Conservation (phyloP, 257 asterid genomes). For the Ligustrum vulgare region DNA sequence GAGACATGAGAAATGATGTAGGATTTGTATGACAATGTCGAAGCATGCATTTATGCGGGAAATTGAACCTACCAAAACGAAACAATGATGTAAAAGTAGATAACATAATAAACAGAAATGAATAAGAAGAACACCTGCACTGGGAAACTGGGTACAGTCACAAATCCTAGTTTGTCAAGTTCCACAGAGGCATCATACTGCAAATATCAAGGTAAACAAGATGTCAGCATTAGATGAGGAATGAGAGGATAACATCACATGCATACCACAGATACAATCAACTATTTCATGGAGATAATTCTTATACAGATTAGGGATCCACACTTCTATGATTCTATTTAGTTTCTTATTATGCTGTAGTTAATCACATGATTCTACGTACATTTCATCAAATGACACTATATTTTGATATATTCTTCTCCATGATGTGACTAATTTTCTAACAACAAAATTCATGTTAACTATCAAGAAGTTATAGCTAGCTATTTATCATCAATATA, state of each 20-base stretch:
- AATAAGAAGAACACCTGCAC: conserved; percentile 42
- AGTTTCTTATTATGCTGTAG: conserved; percentile 4
- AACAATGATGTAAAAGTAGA: conserved; percentile 4
- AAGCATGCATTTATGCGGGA: neutral
- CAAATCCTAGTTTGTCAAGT: conserved; percentile 75
- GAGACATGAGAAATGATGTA: neutral
- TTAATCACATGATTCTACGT: neutral
- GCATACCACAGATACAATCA: neutral
- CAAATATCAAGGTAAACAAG: conserved; percentile 25
- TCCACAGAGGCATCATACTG: conserved; percentile 82
- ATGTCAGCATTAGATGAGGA: conserved; percentile 18
- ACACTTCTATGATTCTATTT: neutral
- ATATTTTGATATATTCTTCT: neutral
- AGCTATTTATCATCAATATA: neutral
- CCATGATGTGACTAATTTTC: neutral
- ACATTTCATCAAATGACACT: neutral
- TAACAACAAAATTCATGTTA: neutral
- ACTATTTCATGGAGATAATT: neutral
- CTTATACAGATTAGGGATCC: neutral
- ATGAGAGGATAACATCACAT: conserved; percentile 13
- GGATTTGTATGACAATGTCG: neutral
- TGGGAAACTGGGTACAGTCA: conserved; percentile 63
- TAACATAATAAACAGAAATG: conserved; percentile 14
- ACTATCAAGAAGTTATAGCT: conserved; percentile 5
- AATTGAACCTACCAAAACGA: neutral